Evolutionary conservation across 2,329 filamentous ascomycete genomes (phyloP).

Genomic region (Hymenotorrendiella dingleyae): DNA sequence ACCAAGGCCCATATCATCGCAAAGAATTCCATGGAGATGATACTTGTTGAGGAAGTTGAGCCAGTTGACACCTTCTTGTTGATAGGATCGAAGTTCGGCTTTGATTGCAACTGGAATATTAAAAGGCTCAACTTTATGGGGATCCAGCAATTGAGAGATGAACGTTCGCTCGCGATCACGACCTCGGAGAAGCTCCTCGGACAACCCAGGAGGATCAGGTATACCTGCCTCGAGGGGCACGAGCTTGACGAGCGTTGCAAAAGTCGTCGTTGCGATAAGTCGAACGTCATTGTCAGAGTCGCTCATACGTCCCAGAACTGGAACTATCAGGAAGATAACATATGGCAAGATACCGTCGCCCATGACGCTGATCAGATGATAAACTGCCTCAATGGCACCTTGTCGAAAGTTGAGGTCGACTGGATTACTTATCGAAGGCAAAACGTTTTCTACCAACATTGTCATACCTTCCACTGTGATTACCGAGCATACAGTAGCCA

Average conservation of each 20-base stretch:
- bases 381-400: constrained; percentile 90
- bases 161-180: constrained; percentile 94
- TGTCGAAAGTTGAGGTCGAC: constrained; percentile 84
- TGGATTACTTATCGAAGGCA: constrained; percentile 88
- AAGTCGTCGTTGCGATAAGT: constrained; percentile 90
- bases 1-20: constrained; percentile 97
- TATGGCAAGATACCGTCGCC: constrained; percentile 93
- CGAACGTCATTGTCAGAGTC: constrained; percentile 95
- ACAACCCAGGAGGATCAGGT: constrained; percentile 89
- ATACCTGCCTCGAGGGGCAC: constrained; percentile 96
- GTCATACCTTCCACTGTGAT: constrained; percentile 96
- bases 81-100: constrained; percentile 90
- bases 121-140: constrained; percentile 94
- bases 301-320: constrained; percentile 95
- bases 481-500: constrained; percentile 95
- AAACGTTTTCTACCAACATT: constrained; percentile 83
- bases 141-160: constrained; percentile 91
- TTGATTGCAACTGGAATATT: constrained; percentile 94
- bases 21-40: constrained; percentile 95
- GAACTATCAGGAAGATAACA: constrained; percentile 97
- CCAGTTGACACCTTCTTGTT: constrained; percentile 99
- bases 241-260: constrained; percentile 93
- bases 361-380: constrained; percentile 97
- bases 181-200: constrained; percentile 79
- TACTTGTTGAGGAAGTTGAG: constrained; percentile 97